These are phyloP conservation scores for Chaetomium olivaceum DNA, from an alignment of 2,329 filamentous ascomycete genomes.

Conservation along the genomic window DNA sequence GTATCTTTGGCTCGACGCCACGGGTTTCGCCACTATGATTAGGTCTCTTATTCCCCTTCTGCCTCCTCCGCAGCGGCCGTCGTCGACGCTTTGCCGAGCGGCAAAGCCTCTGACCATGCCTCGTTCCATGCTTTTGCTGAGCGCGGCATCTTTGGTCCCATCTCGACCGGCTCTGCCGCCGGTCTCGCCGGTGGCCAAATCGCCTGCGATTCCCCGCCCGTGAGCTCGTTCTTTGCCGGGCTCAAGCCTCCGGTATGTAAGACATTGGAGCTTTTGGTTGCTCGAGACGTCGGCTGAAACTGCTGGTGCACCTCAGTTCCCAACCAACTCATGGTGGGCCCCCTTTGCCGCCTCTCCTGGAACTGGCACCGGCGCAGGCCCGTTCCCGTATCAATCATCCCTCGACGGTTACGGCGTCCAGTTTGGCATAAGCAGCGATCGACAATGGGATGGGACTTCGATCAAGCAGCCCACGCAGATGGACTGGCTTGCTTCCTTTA, in stretches of 20 bases:
- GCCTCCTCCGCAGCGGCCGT: not conserved
- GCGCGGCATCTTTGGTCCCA: not conserved
- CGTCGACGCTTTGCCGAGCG: not conserved
- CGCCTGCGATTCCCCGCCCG: not conserved
- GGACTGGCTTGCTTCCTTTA: slow-evolving; percentile 4
- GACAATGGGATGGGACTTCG: not conserved
- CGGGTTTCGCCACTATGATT: not conserved
- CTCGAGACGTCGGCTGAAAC: not conserved
- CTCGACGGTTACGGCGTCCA: slow-evolving; percentile 1
- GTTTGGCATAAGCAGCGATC: not conserved
- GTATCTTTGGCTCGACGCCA: not conserved
- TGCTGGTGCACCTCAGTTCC: not conserved
- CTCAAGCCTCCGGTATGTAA: slow-evolving; percentile 6
- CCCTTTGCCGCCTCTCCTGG: not conserved
- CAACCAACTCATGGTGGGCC: slow-evolving; percentile 7
- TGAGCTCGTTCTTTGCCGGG: slow-evolving; percentile 1
- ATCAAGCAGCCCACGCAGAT: slow-evolving; percentile 6
- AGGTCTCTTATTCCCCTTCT: not conserved
- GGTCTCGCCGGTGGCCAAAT: not conserved
- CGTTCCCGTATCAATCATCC: slow-evolving; percentile 5
- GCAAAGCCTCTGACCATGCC: not conserved
- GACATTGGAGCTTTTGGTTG: not conserved
- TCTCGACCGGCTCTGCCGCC: not conserved
- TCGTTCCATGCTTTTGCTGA: not conserved
- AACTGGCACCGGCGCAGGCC: not conserved